Base-by-base conservation (phyloP, 2,329 filamentous ascomycete species). In the Phaeophleospora eucalypticola region DNA sequence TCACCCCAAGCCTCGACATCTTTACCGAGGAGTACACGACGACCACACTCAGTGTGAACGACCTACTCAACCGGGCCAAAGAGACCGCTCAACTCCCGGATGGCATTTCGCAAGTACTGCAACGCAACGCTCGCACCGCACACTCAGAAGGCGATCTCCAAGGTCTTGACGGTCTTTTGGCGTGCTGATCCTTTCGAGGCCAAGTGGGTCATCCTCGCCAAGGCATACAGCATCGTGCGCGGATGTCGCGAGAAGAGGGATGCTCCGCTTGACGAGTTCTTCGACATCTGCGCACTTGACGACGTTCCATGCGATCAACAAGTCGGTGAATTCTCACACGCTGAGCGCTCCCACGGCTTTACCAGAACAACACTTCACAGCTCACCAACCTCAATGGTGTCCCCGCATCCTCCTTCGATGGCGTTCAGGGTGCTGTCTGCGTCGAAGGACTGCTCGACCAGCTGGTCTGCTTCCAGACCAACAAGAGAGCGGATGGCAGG, bases 181-280 rank as follows among this genome's bases (percentile, higher is more conserved):
- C 62, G 69, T 40, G 63, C 66, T 29, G 77, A 80, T 52, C 68
- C 66, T 38, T 73, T 72, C 65, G 24, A 76, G 56, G 67, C 70
- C 49, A 71, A 76, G 54, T 80, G 48, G 51, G 34, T 68, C 39
- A 64, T 80, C 49, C 62, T 80, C 47, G 73, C 76, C 39, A 78
- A 77, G 58, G 74, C 76, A 15, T 81, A 78, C 68, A 80, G 77
- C 24, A 69, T 71, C 49, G 67, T 79, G 39, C 72, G 77, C 37
- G 76, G 79, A 55, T 65, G 71, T 36, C 59, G 74, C 42, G 73
- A 75, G 56, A 72, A 73, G 51, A 62, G 65, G 17, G 65, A 70
- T 29, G 70, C 75, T 18, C 66, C 72, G 36, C 65, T 80, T 21
- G 68, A 74, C 39, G 60, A 65, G 15, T 79, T 78, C 62, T 66